Base-by-base conservation (phyloP, 768 basidiomycete species). In the Lactarius akahatsu region DNA sequence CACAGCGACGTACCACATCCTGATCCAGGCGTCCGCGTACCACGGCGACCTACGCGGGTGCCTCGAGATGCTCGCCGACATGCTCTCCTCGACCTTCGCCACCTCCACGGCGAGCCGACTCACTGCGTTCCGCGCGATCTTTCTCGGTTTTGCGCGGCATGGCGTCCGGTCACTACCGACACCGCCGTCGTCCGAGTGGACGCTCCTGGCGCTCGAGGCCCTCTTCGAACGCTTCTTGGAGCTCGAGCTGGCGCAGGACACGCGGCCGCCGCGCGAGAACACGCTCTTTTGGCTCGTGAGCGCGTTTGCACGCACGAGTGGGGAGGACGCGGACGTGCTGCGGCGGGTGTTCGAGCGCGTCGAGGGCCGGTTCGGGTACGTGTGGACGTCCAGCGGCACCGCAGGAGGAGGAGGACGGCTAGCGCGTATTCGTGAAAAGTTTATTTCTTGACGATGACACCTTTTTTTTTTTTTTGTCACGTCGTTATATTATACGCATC, bases 1-100 rank as follows among this genome's bases (percentile, higher is more conserved):
- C 73, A 77, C 79, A 23, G 76, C 86, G 64, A 93, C 90, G 16
- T 95, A 87, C 74, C 85, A 84, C 18, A 76, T 78, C 32, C 78
- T 92, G 74, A 81, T 94, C 60, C 92, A 94, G 72, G 75, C 80
- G 6, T 81, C 88, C 75, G 82, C 91, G 2, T 89, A 90, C 73
- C 82, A 85, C 62, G 92, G 94, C 20, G 79, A 91, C 69, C 80
- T 95, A 59, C 72, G 74, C 32, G 75, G 77, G 8, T 81, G 84
- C 2, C 77, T 94, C 47, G 73, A 77, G 16, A 78, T 87, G 59
- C 87, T 93, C 71, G 76, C 80, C 52, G 90, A 93, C 68, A 87
- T 93, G 88, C 72, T 90, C 76, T 36, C 67, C 61, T 45, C 71
- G 26, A 32, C 55, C 4, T 74, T 74, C 23, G 73, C 78, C 3